Conservation (phyloP, 2,329 filamentous ascomycete species). For the Penicillium sumatraense region DNA sequence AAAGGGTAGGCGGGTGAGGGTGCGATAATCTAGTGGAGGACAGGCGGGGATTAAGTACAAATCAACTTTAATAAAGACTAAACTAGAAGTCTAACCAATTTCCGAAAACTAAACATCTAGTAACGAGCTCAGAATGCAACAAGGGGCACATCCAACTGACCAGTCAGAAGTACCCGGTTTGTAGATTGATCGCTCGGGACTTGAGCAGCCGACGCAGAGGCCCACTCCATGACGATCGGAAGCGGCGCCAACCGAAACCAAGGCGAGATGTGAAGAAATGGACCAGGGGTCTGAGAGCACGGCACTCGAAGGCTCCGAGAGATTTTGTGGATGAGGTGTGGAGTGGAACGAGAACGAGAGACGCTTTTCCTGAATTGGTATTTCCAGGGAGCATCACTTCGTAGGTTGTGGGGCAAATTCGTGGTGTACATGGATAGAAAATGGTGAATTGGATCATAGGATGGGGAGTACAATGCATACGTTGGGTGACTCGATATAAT, state of each 20-base stretch:
- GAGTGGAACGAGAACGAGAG: constrained; percentile 21
- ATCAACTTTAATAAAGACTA: no score
- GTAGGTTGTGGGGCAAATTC: background rate
- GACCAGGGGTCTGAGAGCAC: background rate
- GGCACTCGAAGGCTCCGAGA: background rate
- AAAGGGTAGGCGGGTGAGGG: no score
- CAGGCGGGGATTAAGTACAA: no score
- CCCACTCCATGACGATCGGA: constrained; percentile 1
- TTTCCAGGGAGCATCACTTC: constrained; percentile 3
- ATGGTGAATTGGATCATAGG: background rate
- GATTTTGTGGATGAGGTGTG: background rate
- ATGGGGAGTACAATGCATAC: background rate
- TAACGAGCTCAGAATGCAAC: background rate
- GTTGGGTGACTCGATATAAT: no score
- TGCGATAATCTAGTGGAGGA: no score
- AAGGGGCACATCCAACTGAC: no score
- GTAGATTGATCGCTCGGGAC: background rate
- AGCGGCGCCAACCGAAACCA: background rate
- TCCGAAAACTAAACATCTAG: no score
- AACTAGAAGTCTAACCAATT: no score
- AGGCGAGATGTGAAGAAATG: background rate
- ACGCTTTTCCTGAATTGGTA: constrained; percentile 23
- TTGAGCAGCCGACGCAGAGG: background rate
- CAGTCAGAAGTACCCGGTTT: background rate
- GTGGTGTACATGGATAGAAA: no score